Base-by-base conservation (phyloP, 371 early-diverging fungal genomes). In the Funneliformis caledonium region DNA sequence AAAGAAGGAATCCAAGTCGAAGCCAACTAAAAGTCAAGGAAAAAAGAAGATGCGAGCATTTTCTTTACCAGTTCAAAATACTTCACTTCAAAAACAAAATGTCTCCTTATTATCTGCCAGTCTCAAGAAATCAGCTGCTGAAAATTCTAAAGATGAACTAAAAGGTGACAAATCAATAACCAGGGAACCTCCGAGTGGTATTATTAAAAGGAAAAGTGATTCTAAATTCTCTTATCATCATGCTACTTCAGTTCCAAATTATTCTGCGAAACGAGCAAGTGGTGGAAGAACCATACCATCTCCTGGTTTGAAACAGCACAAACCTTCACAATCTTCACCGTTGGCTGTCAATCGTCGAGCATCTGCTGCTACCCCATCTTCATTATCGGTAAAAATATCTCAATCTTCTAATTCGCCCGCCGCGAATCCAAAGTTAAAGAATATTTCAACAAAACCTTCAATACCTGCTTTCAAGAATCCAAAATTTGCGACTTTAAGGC, bases 401-500 rank as follows among this genome's bases (percentile, higher is more conserved):
- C 68, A 78, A 67, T 68, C 69, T 19, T 78, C 78, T n/a, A 64
- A 42, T 52, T 68, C 70, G 26, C 67, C 78, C 19, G 45, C 68
- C 19, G 33, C n/a, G 10, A 42, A n/a, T 60, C 52, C 14, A 33
- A 59, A n/a, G 16, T 16, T 52, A 22, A 70, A 50, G 42, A 4
- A 12, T 37, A 37, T 60, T 59, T n/a, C 48, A 9, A 19, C n/a
- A 31, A 56, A 72, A 22, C 70, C 60, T 12, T n/a, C 52, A 14
- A 70, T 79, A 60, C 80, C 80, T 10, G 72, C 80, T n/a, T 79
- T 79, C 72, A 79, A 79, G 26, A 79, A 79, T 70, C 72, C 80
- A 4, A 79, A 70, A 60, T 79, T 79, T 61, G 80, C 80, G 9
- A 79, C 80, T 22, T 67, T 79, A 26, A 72, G 80, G 1, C 59